Evolutionary conservation across 495 filamentous ascomycete species (phyloP), one percentile per base, ranked within the genome.

Genomic region (Podospora anserina): DNA sequence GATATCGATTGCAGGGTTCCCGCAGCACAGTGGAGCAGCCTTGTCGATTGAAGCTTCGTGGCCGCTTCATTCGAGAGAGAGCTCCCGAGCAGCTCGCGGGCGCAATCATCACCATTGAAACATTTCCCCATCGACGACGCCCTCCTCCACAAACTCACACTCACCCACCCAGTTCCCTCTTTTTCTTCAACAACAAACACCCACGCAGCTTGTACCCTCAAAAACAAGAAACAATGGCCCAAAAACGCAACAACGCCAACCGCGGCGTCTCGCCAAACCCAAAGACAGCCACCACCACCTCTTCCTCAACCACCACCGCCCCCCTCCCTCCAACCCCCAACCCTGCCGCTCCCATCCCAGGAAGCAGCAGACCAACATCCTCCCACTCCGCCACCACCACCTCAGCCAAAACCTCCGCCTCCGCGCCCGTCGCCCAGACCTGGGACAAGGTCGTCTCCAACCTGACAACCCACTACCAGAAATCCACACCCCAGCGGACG

Each of bases 401-500:
- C 65, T 6, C 49, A 15, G 19, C 60, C 64, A 66, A 69, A 28
- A 5, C 60, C 32, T 61, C 19, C 64, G 6, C 77, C 49, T 64
- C 74, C 59, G 53, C 77, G 32, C 67, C 80, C 78, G 11, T 62
- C 28, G 44, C 34, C 7, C 73, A 75, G 66, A 69, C 61, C 59
- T 76, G 75, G 74, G 72, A 82, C 72, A 69, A 77, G 78, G 73
- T 82, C 75, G 67, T 84, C 78, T 68, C 80, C 80, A 80, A 85
- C 82, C 82, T 96, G 61, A 88, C 88, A 86, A 82, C 88, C 68
- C 88, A 92, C 73, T 99, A 99, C 79, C 74, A 87, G 27, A 79
- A 90, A 58, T 83, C 84, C 62, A 98, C 95, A 28, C 89, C 94
- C 67, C 92, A 96, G 85, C 89, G 94, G 49, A 93, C 91, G 59